Evolutionary conservation across 169 alveolate genomes (phyloP).

Genomic region (Plasmodium coatneyi): DNA sequence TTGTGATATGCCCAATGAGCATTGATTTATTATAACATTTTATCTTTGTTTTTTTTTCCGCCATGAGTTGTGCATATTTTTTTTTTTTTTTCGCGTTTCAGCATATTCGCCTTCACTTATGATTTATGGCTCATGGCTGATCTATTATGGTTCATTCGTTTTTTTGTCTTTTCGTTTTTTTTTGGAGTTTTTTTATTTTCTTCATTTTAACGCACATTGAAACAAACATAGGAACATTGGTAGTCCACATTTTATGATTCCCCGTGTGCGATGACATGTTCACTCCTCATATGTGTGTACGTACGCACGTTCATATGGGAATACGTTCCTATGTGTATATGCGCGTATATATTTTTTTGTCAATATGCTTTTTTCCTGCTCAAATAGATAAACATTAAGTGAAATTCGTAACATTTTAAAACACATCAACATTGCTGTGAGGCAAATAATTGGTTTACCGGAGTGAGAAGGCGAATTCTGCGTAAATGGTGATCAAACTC

Average conservation of each 20-base stretch:
- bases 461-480: background rate
- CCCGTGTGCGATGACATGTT: background rate
- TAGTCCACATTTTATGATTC: background rate
- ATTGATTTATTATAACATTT: background rate
- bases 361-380: background rate
- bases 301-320: background rate
- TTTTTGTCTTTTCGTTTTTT: background rate
- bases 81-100: background rate
- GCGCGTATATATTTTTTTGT: background rate
- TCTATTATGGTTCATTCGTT: background rate
- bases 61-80: constrained; percentile 7
- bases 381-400: constrained; percentile 3
- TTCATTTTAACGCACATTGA: background rate
- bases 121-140: background rate
- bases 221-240: constrained; percentile 4
- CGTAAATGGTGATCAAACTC: background rate
- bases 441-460: background rate
- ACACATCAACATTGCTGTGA: constrained; percentile 4
- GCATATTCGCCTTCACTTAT: background rate
- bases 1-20: background rate
- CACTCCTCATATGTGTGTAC: background rate
- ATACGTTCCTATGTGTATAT: background rate
- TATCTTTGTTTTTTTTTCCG: constrained; percentile 15
- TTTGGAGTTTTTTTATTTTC: background rate
- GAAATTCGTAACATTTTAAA: constrained; percentile 12